These are phyloP conservation scores for Nitzschia putrida DNA, from an alignment of 108 stramenopile genomes.

Conservation along the genomic window DNA sequence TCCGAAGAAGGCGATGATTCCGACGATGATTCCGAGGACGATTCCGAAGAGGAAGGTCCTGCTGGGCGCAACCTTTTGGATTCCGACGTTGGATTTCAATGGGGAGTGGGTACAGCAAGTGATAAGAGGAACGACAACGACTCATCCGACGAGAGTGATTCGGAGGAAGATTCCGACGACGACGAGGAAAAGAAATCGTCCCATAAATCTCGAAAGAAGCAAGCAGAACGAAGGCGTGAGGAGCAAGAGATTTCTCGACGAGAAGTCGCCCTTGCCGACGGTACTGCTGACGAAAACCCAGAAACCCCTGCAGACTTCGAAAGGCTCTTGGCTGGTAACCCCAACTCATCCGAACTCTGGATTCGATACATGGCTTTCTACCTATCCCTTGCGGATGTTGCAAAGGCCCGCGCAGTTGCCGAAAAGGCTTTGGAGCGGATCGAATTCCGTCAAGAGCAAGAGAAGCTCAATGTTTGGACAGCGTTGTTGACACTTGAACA, in stretches of 20 bases:
- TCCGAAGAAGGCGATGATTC: constrained; percentile 32
- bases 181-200: constrained; percentile 48
- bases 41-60: constrained; percentile 36
- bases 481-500: constrained; percentile 92
- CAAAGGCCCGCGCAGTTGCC: constrained; percentile 87
- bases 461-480: constrained; percentile 94
- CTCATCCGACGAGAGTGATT: constrained; percentile 47
- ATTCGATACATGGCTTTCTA: constrained; percentile 97
- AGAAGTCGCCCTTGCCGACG: constrained; percentile 86
- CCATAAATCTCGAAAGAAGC: constrained; percentile 78
- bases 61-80: constrained; percentile 51
- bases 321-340: constrained; percentile 86
- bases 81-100: constrained; percentile 84
- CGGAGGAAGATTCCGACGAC: constrained; percentile 44
- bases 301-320: constrained; percentile 95
- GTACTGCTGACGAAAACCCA: constrained; percentile 85
- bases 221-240: constrained; percentile 67
- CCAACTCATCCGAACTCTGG: constrained; percentile 91
- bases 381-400: constrained; percentile 89
- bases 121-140: constrained; percentile 15
- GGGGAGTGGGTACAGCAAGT: constrained; percentile 33
- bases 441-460: constrained; percentile 88
- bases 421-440: constrained; percentile 89
- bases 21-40: constrained; percentile 35
- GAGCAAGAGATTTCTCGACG: constrained; percentile 74